Evolutionary conservation across 768 basidiomycete genomes (phyloP).

Genomic region (Arthromyces matolae): DNA sequence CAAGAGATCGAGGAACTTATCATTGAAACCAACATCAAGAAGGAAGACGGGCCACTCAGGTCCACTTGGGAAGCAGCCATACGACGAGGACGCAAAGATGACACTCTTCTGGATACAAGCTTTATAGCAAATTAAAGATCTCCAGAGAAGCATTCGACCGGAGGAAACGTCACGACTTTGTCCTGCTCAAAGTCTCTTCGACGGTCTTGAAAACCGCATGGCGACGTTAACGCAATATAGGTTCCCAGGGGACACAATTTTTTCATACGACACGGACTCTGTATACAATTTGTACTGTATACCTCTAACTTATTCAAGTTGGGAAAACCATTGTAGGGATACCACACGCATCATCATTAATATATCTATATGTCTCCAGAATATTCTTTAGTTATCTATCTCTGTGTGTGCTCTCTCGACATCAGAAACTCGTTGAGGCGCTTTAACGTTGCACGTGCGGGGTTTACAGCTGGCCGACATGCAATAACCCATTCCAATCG

Average conservation of each 20-base stretch:
- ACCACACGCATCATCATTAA: not conserved
- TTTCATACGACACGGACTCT: too few species aligned
- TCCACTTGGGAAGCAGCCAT: conserved; percentile 50
- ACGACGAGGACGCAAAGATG: conserved; percentile 17
- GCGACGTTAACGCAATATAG: too few species aligned
- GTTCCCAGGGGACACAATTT: too few species aligned
- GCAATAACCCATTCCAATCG: conserved; percentile 86
- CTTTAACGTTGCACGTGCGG: conserved; percentile 77
- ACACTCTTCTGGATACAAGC: too few species aligned
- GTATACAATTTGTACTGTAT: not conserved
- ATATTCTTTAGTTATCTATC: not conserved
- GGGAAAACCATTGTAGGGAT: not conserved
- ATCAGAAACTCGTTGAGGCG: conserved; percentile 73
- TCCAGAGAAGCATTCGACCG: too few species aligned
- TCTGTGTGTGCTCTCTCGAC: conserved; percentile 5
- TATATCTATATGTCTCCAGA: not conserved
- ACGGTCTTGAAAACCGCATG: too few species aligned
- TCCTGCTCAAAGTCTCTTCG: too few species aligned
- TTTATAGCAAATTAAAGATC: too few species aligned
- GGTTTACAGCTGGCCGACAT: conserved; percentile 72
- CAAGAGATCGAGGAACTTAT: conserved; percentile 64
- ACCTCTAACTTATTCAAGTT: not conserved
- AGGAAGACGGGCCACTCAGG: conserved; percentile 56
- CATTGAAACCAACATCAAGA: conserved; percentile 59
- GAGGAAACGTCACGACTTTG: too few species aligned